Conservation (phyloP, 202 grass and related monocot species). For the Schoenoplectus triqueter region DNA sequence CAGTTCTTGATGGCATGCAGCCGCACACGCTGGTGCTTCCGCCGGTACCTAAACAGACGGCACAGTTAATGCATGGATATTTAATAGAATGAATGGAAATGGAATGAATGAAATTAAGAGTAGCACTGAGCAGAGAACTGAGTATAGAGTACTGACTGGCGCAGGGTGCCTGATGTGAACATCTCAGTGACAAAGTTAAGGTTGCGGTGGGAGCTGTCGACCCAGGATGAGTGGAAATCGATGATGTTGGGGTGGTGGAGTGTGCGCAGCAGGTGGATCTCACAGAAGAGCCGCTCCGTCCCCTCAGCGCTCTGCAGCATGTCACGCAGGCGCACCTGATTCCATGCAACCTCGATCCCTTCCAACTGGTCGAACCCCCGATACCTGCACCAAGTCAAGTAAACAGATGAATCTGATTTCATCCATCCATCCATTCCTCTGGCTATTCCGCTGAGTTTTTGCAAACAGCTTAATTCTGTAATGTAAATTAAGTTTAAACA, state of each 20-base stretch:
- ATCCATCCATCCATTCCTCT: too few species aligned
- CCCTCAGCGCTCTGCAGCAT: conserved; percentile 88
- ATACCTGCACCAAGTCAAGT: conserved; percentile 36
- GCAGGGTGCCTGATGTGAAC: conserved; percentile 98
- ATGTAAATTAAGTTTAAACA: conserved; percentile 14
- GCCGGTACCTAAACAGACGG: conserved; percentile 67
- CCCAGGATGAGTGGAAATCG: conserved; percentile 97
- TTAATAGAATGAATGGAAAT: conserved; percentile 1
- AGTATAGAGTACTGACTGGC: conserved; percentile 57
- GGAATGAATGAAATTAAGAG: background rate
- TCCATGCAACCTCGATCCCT: conserved; percentile 98
- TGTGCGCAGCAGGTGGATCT: conserved; percentile 98
- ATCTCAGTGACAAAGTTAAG: conserved; percentile 99
- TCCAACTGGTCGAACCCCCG: conserved; percentile 88
- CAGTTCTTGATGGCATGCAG: conserved; percentile 94
- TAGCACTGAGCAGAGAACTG: too few species aligned
- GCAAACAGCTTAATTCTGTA: too few species aligned
- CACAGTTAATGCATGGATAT: background rate
- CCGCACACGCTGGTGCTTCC: conserved; percentile 73
- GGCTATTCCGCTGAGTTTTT: too few species aligned
- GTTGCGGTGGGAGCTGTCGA: conserved; percentile 73
- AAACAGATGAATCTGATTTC: too few species aligned
- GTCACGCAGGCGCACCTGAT: conserved; percentile 92
- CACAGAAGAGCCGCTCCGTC: conserved; percentile 93
- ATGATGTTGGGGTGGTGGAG: conserved; percentile 95